Evolutionary conservation across 345 rosid species (phyloP), one percentile per base, ranked within the genome.

Genomic region (Streptanthus diversifolius): DNA sequence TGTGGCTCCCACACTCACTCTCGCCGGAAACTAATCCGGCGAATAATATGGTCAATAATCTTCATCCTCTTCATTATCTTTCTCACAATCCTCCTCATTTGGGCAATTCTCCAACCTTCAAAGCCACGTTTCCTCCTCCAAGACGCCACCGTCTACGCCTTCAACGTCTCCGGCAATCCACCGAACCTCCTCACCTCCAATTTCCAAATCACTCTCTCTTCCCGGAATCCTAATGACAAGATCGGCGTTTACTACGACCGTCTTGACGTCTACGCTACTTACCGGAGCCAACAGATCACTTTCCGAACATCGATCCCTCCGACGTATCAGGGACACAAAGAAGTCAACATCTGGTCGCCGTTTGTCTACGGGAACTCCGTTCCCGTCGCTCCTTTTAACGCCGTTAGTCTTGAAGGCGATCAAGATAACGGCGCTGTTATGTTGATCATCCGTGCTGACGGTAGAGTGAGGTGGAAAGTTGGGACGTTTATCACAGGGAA

Each of bases 191-290:
- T 95, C 78, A 87, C 97, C 8, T 86, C 90, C 66, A 88, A 77
- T 74, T 79, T 95, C 75, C 93, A 87, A 51, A 85, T 91, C 81
- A 91, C 99, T 40, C 21, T 95, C 76, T 84, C 88, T 51, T 80
- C 91, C 15, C 89, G 93, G 21, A 92, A 95, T 79, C 96, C 92
- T 1, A 92, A 95, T 66, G 87, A 88, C 72, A 74, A 71, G 14
- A 81, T 95, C 73, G 99, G 97, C 3, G 8, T 95, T 64, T 95
- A 95, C 86, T 95, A 91, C 79, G 98, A 91, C 76, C 81, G 74
- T 39, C 88, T 91, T 55, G 84, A 83, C 80, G 43, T 86, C 54
- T 91, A 88, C 76, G 96, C 96, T 33, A 71, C 76, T 13, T 95
- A 95, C 76, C 85, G 75, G 6, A 72, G 18, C 86, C 98, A 95